Percentiles rank a stretch among this genome's conserved stretches.
phyloP scores from a whole-genome alignment of 306 rosid species.

The Adenanthera pavonina region DNA sequence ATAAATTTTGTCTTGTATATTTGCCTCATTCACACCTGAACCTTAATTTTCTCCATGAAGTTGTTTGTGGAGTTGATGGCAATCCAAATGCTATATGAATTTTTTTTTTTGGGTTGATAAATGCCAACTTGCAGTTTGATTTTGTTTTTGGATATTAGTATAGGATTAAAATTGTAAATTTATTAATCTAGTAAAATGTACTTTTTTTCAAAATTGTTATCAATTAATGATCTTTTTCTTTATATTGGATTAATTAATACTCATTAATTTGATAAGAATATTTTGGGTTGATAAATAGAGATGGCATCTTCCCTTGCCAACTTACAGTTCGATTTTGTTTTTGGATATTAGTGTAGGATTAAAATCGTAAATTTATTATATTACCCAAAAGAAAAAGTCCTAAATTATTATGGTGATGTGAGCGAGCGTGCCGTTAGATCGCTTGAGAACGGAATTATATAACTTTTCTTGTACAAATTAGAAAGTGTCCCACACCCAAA shows the following conservation, averaged over 20 bases:
- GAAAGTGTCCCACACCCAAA: too few relatives aligned
- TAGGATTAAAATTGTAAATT: neutral
- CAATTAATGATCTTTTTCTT: too few relatives aligned
- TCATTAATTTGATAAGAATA: too few relatives aligned
- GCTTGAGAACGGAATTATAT: too few relatives aligned
- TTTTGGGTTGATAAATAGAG: too few relatives aligned
- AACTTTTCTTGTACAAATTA: too few relatives aligned
- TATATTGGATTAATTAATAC: too few relatives aligned
- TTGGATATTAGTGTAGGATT: neutral
- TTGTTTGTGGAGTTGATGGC: neutral
- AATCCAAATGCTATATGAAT: neutral
- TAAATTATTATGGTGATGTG: neutral
- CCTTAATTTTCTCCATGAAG: neutral
- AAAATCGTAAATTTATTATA: neutral
- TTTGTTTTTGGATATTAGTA: neutral
- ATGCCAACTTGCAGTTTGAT: neutral
- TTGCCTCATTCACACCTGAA: neutral
- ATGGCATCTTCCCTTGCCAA: neutral
- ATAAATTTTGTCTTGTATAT: conserved; percentile 17
- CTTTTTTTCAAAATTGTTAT: too few relatives aligned
- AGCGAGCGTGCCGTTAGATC: neutral
- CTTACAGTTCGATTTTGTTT: neutral
- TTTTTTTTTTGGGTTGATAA: neutral
- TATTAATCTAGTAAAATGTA: neutral
- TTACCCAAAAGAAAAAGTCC: too few relatives aligned